A percentile compares a stretch with the other conserved stretches of the same genome.
These are phyloP conservation scores for Rosa hybrid DNA, from an alignment of 331 rosid genomes.

Conservation along the genomic window DNA sequence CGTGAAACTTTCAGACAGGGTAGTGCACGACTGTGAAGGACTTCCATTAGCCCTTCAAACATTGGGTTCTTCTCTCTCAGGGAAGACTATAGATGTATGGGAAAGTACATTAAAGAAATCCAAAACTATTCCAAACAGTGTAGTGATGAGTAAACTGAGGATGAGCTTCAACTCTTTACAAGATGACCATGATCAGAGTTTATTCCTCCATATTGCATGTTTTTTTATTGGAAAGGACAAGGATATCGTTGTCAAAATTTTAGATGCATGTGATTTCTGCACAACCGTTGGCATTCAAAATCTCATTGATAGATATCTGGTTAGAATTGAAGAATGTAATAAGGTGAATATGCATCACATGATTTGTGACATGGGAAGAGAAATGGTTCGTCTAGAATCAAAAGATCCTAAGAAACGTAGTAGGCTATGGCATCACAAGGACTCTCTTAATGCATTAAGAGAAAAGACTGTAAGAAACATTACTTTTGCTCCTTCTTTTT, in stretches of 20 bases:
- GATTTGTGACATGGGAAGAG: conserved; percentile 39
- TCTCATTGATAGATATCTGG: neutral
- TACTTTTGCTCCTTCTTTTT: too few species aligned
- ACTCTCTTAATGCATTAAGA: conserved; percentile 20
- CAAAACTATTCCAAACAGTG: neutral
- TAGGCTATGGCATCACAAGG: neutral
- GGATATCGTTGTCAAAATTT: neutral
- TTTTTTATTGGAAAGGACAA: neutral
- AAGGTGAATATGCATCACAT: conserved; percentile 26
- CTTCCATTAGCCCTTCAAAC: conserved; percentile 11
- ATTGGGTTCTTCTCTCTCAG: neutral
- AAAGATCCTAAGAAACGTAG: conserved; percentile 31
- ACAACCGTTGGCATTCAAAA: neutral
- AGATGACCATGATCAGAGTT: neutral
- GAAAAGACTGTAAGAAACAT: conserved; percentile 24
- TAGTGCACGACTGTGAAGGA: neutral
- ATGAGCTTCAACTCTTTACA: neutral
- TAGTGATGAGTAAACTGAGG: neutral
- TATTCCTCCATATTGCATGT: conserved; percentile 17
- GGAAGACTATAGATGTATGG: neutral
- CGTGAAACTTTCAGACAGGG: neutral
- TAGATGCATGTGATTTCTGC: neutral
- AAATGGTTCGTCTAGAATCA: conserved; percentile 32
- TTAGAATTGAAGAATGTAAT: neutral
- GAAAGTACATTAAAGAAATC: neutral